These are phyloP conservation scores for Durio zibethinus DNA, from an alignment of 345 rosid genomes.

Conservation along the genomic window DNA sequence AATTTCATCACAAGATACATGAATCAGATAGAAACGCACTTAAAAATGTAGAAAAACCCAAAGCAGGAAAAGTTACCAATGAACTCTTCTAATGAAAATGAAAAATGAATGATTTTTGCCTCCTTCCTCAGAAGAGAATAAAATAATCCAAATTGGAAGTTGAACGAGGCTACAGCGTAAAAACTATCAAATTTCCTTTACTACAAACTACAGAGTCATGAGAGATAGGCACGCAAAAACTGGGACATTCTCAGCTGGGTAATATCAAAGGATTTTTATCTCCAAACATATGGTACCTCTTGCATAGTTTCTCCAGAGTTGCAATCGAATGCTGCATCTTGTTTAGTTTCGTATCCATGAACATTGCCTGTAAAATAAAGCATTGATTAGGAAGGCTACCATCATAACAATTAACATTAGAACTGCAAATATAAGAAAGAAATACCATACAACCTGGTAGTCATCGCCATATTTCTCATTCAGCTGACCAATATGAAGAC, in stretches of 20 bases:
- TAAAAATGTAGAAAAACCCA: not conserved
- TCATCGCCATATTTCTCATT: constrained; percentile 76
- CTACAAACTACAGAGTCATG: not conserved
- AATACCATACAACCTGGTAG: constrained; percentile 50
- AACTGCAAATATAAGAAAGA: not conserved
- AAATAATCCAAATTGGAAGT: not conserved
- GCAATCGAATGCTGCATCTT: constrained; percentile 81
- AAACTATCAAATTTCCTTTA: not conserved
- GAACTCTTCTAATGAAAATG: not conserved
- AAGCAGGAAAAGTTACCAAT: not conserved
- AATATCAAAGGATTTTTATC: constrained; percentile 63
- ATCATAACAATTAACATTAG: not conserved
- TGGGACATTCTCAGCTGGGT: constrained; percentile 26
- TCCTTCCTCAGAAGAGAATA: not conserved
- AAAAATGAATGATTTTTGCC: not conserved
- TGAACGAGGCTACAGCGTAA: not conserved
- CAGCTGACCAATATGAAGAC: constrained; percentile 50
- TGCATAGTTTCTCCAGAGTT: constrained; percentile 64
- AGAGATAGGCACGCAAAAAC: not conserved
- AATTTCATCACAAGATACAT: not conserved
- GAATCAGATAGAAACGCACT: not conserved
- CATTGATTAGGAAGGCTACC: not conserved
- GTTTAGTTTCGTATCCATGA: constrained; percentile 77
- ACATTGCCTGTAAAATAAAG: constrained; percentile 58
- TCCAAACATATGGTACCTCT: constrained; percentile 49